Conservation (phyloP, 1,284 basidiomycete genomes). For the Ustilago lituana region DNA sequence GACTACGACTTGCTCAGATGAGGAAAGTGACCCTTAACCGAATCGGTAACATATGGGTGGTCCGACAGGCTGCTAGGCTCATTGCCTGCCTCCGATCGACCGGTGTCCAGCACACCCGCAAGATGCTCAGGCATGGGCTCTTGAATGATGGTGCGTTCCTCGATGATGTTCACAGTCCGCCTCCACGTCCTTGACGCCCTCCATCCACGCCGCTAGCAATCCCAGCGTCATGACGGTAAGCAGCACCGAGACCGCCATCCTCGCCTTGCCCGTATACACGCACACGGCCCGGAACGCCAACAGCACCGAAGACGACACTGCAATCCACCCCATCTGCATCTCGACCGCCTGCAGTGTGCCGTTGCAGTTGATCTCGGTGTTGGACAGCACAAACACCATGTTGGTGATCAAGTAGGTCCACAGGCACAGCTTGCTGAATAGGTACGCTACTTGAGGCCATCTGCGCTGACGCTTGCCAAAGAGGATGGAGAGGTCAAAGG, state of each 20-base stretch:
- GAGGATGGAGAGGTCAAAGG: slow-evolving; percentile 33
- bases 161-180: slow-evolving; percentile 27
- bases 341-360: slow-evolving; percentile 30
- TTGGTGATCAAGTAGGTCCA: slow-evolving; percentile 28
- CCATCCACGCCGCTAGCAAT: slow-evolving; percentile 50
- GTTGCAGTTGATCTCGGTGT: slow-evolving; percentile 37
- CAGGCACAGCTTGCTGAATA: slow-evolving; percentile 35
- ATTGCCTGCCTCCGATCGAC: not conserved
- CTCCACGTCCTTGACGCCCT: slow-evolving; percentile 37
- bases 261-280: slow-evolving; percentile 32
- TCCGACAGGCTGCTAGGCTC: not conserved
- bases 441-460: slow-evolving; percentile 40
- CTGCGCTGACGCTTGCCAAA: slow-evolving; percentile 23
- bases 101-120: slow-evolving; percentile 3
- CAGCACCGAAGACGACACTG: slow-evolving; percentile 28
- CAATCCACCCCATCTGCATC: slow-evolving; percentile 46
- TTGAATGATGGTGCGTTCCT: slow-evolving; percentile 22
- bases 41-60: slow-evolving; percentile 3
- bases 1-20: slow-evolving; percentile 31
- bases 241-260: slow-evolving; percentile 22
- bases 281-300: slow-evolving; percentile 46
- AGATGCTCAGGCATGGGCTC: slow-evolving; percentile 49
- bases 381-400: slow-evolving; percentile 17
- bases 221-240: slow-evolving; percentile 38
- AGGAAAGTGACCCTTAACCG: slow-evolving; percentile 23